These are phyloP conservation scores for Alternaria consortialis DNA, from an alignment of 2,329 filamentous ascomycete genomes.

Conservation along the genomic window DNA sequence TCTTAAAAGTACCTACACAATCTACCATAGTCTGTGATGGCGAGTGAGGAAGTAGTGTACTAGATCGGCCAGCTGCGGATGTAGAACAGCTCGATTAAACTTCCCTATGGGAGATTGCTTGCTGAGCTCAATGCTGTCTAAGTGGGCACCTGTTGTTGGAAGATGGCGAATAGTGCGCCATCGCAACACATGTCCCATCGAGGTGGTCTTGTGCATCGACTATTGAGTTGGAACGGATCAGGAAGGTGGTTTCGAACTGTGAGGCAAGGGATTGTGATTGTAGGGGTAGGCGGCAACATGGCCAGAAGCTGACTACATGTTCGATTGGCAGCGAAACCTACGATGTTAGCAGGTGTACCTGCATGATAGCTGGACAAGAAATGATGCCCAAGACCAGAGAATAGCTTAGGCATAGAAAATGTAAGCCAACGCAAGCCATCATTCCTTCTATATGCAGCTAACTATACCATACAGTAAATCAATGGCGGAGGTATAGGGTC, in stretches of 20 bases:
- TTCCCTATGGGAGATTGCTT: neutral
- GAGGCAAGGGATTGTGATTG: neutral
- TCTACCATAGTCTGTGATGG: no score
- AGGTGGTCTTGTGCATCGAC: neutral
- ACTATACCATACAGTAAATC: constrained; percentile 4
- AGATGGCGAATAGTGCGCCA: neutral
- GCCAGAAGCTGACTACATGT: neutral
- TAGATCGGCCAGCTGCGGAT: neutral
- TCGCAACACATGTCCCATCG: neutral
- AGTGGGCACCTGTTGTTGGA: neutral
- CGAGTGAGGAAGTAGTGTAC: neutral
- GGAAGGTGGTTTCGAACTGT: constrained; percentile 2
- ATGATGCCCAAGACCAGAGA: neutral
- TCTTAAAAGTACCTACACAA: neutral
- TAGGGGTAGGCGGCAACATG: neutral
- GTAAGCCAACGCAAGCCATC: constrained; percentile 8
- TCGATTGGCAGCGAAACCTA: neutral
- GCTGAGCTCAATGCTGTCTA: neutral
- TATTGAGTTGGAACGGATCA: neutral
- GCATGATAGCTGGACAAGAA: neutral
- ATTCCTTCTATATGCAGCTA: constrained; percentile 8
- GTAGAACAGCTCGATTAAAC: neutral
- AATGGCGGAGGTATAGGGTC: constrained; percentile 7
- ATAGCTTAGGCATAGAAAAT: neutral
- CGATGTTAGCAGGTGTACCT: constrained; percentile 6